Evolutionary conservation across 1,139 yeast genomes (phyloP).

Genomic region (Candida sanyaensis): DNA sequence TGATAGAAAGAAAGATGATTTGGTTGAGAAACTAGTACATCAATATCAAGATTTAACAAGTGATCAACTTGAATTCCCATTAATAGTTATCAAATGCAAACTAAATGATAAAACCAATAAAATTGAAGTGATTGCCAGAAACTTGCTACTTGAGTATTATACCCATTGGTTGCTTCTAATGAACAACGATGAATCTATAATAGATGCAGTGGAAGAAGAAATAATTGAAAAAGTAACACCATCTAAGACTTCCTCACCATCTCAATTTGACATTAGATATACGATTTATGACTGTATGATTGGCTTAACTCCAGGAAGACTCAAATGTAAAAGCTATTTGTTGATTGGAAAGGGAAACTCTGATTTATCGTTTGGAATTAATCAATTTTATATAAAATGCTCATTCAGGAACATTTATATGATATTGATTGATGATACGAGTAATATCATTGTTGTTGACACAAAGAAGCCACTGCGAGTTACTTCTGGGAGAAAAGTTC

Average conservation of each 20-base stretch:
- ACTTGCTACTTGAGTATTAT: conserved; percentile 50
- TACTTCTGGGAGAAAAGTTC: conserved; percentile 1
- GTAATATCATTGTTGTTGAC: conserved; percentile 26
- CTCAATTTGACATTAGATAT: conserved; percentile 39
- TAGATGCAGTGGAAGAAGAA: conserved; percentile 19
- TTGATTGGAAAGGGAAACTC: conserved; percentile 53
- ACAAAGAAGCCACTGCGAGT: conserved; percentile 12
- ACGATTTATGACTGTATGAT: conserved; percentile 53
- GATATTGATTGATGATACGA: conserved; percentile 59
- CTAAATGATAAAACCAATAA: conserved; percentile 20
- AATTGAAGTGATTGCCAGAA: conserved; percentile 43
- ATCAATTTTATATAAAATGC: conserved; percentile 38
- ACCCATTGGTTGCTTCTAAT: conserved; percentile 53
- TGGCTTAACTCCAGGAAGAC: conserved; percentile 60
- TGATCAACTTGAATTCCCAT: conserved; percentile 19
- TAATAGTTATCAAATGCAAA: conserved; percentile 24
- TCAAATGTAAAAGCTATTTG: conserved; percentile 54
- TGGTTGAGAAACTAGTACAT: conserved; percentile 30
- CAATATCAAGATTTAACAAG: conserved; percentile 25
- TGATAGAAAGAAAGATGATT: conserved; percentile 19
- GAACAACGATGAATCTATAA: conserved; percentile 18
- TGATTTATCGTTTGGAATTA: conserved; percentile 41
- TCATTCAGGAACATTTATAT: conserved; percentile 48
- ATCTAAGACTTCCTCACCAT: conserved; percentile 8
- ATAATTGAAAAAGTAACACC: conserved; percentile 17